These are phyloP conservation scores for Cavenderia fasciculata DNA, from an alignment of 78 protist species.

Conservation along the genomic window DNA sequence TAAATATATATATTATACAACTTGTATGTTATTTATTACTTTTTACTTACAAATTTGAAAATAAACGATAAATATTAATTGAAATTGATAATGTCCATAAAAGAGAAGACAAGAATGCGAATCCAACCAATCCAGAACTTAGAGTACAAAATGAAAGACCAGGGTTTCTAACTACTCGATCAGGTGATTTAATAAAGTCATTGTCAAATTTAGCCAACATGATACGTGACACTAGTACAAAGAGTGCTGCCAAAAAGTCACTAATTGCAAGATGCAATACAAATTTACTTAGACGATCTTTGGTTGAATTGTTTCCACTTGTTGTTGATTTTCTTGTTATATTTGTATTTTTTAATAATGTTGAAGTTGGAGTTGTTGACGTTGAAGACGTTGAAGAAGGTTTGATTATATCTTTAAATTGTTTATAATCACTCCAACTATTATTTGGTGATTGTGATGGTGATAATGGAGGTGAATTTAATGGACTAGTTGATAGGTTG, in stretches of 20 bases:
- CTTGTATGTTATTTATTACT: not conserved
- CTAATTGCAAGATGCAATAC: not conserved
- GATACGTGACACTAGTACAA: not conserved
- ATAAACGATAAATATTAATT: not conserved
- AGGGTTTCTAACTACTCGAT: no score
- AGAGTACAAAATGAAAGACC: not conserved
- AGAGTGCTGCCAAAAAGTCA: not conserved
- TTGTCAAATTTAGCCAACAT: conserved; percentile 3
- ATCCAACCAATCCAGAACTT: conserved; percentile 6
- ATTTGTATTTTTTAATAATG: not conserved
- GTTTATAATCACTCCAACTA: not conserved
- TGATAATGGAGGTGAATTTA: no score
- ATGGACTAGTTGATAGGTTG: no score
- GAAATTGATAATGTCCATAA: conserved; percentile 13
- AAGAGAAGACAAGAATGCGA: not conserved
- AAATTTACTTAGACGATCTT: not conserved
- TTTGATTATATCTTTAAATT: not conserved
- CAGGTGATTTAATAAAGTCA: not conserved
- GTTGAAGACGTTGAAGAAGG: not conserved
- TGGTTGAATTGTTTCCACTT: not conserved
- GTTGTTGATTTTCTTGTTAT: not conserved
- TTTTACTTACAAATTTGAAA: not conserved
- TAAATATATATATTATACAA: not conserved
- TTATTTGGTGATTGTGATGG: not conserved
- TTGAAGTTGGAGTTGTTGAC: not conserved